phyloP scores from a whole-genome alignment of 805 yeast species.

The Schizosaccharomyces lindneri region DNA sequence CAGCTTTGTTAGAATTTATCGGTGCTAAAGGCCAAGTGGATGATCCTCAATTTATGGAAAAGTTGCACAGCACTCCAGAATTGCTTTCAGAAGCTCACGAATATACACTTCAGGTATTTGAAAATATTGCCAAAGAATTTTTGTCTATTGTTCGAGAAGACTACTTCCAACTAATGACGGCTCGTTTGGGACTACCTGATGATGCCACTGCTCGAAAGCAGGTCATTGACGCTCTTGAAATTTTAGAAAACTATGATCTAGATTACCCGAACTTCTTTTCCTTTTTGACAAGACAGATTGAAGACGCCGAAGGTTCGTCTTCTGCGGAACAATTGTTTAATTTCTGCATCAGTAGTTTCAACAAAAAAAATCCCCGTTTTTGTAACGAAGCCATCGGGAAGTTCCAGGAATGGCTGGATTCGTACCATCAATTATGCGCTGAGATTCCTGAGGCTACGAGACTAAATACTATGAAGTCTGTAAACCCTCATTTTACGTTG shows the following conservation, averaged over 20 bases:
- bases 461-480: not conserved
- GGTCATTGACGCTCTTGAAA: slow-evolving; percentile 15
- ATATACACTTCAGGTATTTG: slow-evolving; percentile 43
- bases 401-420: no score
- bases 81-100: slow-evolving; percentile 25
- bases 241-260: slow-evolving; percentile 20
- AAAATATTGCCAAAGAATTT: slow-evolving; percentile 37
- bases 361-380: no score
- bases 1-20: slow-evolving; percentile 53
- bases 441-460: not conserved
- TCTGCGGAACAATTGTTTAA: not conserved
- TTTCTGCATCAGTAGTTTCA: no score
- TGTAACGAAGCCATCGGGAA: no score
- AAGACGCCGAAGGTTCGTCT: not conserved
- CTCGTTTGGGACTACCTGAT: slow-evolving; percentile 33
- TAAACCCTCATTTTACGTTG: slow-evolving; percentile 33
- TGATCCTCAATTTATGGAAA: slow-evolving; percentile 17
- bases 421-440: no score
- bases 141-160: slow-evolving; percentile 24
- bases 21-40: slow-evolving; percentile 40
- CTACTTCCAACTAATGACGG: slow-evolving; percentile 17
- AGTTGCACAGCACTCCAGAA: slow-evolving; percentile 16
- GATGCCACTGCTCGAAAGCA: slow-evolving; percentile 5
- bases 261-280: slow-evolving; percentile 29
- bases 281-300: not conserved